Evolutionary conservation across 257 asterid species (phyloP).

Genomic region (Nicotiana attenuata): DNA sequence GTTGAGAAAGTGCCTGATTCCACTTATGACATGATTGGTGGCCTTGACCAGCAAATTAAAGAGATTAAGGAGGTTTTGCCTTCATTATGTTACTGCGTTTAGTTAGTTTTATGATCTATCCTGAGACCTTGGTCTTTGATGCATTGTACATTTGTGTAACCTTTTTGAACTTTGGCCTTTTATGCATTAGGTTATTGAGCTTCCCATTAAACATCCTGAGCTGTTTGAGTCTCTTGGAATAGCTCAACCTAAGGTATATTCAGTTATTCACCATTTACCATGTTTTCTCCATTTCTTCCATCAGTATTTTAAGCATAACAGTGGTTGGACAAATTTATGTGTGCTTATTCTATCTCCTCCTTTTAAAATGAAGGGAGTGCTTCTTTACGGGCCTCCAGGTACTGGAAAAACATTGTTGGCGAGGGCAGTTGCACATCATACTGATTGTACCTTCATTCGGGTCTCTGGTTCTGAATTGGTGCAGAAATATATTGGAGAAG

Average conservation of each 20-base stretch:
- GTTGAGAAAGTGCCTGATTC: constrained; percentile 98
- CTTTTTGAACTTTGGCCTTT: neutral
- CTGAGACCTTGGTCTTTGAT: neutral
- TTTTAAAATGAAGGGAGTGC: constrained; percentile 42
- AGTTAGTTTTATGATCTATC: neutral
- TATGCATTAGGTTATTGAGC: constrained; percentile 53
- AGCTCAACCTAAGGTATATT: constrained; percentile 73
- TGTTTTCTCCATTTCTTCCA: neutral
- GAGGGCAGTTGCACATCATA: constrained; percentile 74
- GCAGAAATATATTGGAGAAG: constrained; percentile 78
- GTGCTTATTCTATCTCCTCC: neutral
- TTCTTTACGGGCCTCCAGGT: constrained; percentile 77
- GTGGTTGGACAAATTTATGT: neutral
- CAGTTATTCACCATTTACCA: neutral
- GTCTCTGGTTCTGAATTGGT: constrained; percentile 71
- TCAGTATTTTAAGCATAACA: neutral
- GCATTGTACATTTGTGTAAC: neutral
- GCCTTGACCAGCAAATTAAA: constrained; percentile 95
- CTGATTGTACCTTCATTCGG: constrained; percentile 68
- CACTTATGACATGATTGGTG: constrained; percentile 99
- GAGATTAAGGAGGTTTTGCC: constrained; percentile 76
- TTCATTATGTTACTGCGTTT: constrained; percentile 8
- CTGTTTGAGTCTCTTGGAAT: constrained; percentile 76
- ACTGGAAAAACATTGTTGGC: constrained; percentile 75
- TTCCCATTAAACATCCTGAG: constrained; percentile 73